Percentiles rank a stretch among this genome's conserved stretches.
Evolutionary conservation across 2,329 filamentous ascomycete genomes (phyloP).

Genomic region (Colletotrichum incanum): DNA sequence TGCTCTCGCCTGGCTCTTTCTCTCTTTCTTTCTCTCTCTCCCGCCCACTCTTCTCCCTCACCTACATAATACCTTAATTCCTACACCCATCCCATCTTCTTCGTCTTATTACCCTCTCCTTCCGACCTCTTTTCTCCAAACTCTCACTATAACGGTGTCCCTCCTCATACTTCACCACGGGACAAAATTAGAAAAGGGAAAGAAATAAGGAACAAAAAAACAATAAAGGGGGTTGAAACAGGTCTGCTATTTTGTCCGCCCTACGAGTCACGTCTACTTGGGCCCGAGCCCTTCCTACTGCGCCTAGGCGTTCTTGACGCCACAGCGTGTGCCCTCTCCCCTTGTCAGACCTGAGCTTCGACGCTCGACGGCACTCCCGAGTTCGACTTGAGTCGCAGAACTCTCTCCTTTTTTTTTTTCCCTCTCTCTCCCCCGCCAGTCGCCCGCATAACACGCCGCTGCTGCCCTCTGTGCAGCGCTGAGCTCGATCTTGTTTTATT

Average conservation of each 20-base stretch:
- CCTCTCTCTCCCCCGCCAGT: constrained; percentile 14
- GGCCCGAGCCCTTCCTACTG: constrained; percentile 41
- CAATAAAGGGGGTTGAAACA: constrained; percentile 42
- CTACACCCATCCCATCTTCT: constrained; percentile 39
- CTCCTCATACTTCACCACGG: constrained; percentile 1
- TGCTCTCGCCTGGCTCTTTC: not conserved
- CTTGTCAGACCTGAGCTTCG: constrained; percentile 32
- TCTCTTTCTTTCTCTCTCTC: not conserved
- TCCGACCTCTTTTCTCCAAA: constrained; percentile 27
- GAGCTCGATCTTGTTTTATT: not conserved
- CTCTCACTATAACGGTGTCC: constrained; percentile 12
- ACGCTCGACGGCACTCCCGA: constrained; percentile 35
- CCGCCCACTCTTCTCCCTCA: constrained; percentile 12
- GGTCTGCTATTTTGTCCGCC: constrained; percentile 46
- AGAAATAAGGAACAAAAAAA: not conserved
- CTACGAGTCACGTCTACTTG: constrained; percentile 41
- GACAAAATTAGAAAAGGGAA: constrained; percentile 29
- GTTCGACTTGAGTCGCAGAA: constrained; percentile 38
- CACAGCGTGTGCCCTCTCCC: constrained; percentile 40
- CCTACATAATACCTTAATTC: constrained; percentile 43
- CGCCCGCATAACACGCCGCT: constrained; percentile 32
- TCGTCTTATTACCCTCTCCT: constrained; percentile 28
- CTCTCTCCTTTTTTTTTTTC: not conserved
- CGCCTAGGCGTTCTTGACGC: constrained; percentile 46
- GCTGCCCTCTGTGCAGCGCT: constrained; percentile 25